Percentiles rank a stretch among this genome's conserved stretches.
Conservation (phyloP, 192 early-diverging fungal genomes). For the Entomortierella chlamydospora region DNA sequence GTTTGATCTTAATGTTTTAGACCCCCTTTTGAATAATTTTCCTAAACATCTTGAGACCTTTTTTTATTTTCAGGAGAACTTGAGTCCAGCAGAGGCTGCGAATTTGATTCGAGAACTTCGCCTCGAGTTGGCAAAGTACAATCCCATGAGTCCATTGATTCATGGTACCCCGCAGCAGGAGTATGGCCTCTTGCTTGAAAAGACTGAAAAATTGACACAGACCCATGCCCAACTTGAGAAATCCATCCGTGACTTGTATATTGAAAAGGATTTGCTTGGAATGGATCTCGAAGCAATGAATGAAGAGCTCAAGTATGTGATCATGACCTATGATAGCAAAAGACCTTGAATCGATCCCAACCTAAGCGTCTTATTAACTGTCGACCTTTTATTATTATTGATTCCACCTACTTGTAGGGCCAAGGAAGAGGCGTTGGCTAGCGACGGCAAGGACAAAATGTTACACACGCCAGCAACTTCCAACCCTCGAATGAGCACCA, state of each 20-base stretch:
- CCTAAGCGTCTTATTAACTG: too few relatives aligned
- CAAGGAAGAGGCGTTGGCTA: conserved; percentile 55
- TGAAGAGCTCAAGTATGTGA: conserved; percentile 48
- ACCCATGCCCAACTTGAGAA: conserved; percentile 43
- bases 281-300: conserved; percentile 52
- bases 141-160: conserved; percentile 41
- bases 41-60: not conserved
- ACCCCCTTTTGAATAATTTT: conserved; percentile 7
- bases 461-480: conserved; percentile 13
- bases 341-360: too few relatives aligned
- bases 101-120: conserved; percentile 34
- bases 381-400: not conserved
- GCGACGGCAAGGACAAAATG: conserved; percentile 5
- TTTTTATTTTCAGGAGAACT: conserved; percentile 12
- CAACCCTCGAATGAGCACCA: conserved; percentile 50
- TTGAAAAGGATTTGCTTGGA: conserved; percentile 48
- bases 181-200: conserved; percentile 20
- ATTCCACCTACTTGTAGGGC: conserved; percentile 24
- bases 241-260: conserved; percentile 40
- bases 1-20: not conserved
- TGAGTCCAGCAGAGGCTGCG: conserved; percentile 19
- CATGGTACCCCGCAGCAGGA: conserved; percentile 40
- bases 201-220: conserved; percentile 26
- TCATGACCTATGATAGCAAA: not conserved
- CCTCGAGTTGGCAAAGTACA: conserved; percentile 41